Evolutionary conservation across 352 stramenopile species (phyloP).

Genomic region (Phytophthora pisi): DNA sequence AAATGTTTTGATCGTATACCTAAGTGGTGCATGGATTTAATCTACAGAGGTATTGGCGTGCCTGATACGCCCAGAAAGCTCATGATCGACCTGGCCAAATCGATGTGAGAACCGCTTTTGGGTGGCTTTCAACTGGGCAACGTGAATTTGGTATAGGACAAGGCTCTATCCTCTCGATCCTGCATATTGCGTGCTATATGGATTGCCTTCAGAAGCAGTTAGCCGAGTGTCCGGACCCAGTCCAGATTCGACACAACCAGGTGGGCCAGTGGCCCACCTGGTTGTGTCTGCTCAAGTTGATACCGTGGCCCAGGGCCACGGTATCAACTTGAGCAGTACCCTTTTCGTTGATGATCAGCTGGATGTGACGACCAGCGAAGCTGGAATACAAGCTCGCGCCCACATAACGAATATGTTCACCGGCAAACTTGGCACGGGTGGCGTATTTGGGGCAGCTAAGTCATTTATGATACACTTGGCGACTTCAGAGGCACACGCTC

Average conservation of each 20-base stretch:
- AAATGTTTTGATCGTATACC: slow-evolving; percentile 17
- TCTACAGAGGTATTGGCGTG: slow-evolving; percentile 6
- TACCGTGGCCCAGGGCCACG: no score
- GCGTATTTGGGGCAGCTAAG: slow-evolving; percentile 8
- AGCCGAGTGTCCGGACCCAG: background rate
- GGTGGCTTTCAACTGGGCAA: slow-evolving; percentile 4
- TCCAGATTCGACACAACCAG: slow-evolving; percentile 3
- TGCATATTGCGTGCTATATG: slow-evolving; percentile 7
- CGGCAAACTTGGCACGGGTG: background rate
- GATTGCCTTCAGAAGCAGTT: background rate
- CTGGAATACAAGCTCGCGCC: background rate
- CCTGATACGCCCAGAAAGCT: background rate
- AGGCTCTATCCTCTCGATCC: slow-evolving; percentile 1
- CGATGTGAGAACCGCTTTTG: slow-evolving; percentile 8
- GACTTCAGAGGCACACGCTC: background rate
- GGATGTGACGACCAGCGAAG: slow-evolving; percentile 1
- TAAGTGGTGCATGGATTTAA: slow-evolving; percentile 5
- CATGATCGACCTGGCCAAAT: slow-evolving; percentile 14
- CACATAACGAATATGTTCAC: slow-evolving; percentile 12
- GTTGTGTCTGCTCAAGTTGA: no score
- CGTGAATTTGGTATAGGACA: slow-evolving; percentile 6
- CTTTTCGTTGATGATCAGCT: slow-evolving; percentile 14
- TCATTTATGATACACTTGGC: slow-evolving; percentile 11
- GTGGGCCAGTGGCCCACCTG: no score
- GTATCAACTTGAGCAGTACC: background rate